phyloP scores from a whole-genome alignment of 139 green algal species.

The Yamagishiella unicocca region DNA sequence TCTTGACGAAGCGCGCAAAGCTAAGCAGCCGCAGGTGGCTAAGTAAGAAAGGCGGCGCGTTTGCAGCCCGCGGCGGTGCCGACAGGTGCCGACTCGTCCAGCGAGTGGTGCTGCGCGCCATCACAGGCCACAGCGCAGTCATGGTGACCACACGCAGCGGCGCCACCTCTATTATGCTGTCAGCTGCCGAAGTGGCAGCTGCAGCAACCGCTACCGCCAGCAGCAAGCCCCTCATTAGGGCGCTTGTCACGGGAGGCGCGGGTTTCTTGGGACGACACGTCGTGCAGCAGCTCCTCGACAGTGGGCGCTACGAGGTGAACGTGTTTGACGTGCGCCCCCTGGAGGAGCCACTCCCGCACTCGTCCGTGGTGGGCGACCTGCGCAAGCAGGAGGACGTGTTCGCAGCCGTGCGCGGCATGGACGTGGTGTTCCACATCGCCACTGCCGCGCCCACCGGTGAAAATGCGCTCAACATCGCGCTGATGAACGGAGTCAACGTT shows the following conservation, averaged over 20 bases:
- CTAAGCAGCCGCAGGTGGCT: slow-evolving; percentile 40
- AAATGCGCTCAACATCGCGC: slow-evolving; percentile 80
- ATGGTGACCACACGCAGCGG: slow-evolving; percentile 48
- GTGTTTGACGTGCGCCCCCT: slow-evolving; percentile 84
- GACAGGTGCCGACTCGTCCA: too few species aligned
- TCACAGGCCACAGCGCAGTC: not conserved
- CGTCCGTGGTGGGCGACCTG: slow-evolving; percentile 68
- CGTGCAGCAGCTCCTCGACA: slow-evolving; percentile 78
- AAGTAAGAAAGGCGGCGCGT: too few species aligned
- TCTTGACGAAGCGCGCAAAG: slow-evolving; percentile 47
- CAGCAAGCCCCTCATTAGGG: not conserved
- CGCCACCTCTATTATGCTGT: not conserved
- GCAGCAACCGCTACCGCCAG: not conserved
- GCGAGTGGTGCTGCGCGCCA: too few species aligned
- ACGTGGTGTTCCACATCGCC: slow-evolving; percentile 91
- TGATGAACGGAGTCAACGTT: slow-evolving; percentile 93
- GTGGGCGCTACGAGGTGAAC: slow-evolving; percentile 72
- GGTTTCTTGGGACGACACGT: slow-evolving; percentile 90
- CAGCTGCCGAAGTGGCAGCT: not conserved
- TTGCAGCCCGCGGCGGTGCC: too few species aligned
- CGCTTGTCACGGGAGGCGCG: slow-evolving; percentile 84
- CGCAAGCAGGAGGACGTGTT: slow-evolving; percentile 65
- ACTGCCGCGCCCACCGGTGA: slow-evolving; percentile 83
- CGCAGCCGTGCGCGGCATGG: slow-evolving; percentile 62
- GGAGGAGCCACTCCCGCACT: slow-evolving; percentile 29